Percentiles rank a stretch among this genome's conserved stretches.
phyloP scores from a whole-genome alignment of 2,329 filamentous ascomycete genomes.

The Alternaria brassicicola region DNA sequence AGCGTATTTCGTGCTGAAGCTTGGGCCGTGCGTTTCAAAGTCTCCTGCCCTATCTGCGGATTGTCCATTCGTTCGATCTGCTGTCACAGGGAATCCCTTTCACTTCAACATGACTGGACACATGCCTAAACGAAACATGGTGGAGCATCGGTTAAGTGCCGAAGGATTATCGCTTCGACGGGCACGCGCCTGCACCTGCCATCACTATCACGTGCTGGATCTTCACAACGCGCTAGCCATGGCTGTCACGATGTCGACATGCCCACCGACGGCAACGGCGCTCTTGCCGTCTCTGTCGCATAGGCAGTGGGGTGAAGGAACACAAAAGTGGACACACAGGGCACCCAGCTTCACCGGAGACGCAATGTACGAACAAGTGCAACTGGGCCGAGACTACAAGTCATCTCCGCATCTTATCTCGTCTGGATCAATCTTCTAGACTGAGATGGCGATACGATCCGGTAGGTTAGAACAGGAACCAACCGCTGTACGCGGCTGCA shows the following conservation, averaged over 20 bases:
- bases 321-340: background rate
- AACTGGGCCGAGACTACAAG: slow-evolving; percentile 10
- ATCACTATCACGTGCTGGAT: background rate
- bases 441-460: slow-evolving; percentile 20
- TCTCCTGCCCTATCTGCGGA: background rate
- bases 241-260: slow-evolving; percentile 1
- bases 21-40: background rate
- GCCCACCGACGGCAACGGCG: background rate
- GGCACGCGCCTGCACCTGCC: background rate
- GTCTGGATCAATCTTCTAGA: slow-evolving; percentile 17
- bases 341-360: background rate
- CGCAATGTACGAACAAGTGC: background rate
- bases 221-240: background rate
- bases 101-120: background rate
- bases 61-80: background rate
- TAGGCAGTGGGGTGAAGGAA: background rate
- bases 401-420: slow-evolving; percentile 10
- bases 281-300: background rate
- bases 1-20: background rate
- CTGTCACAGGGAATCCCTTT: background rate
- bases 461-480: slow-evolving; percentile 20
- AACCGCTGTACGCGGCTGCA: slow-evolving; percentile 21
- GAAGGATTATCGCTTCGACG: slow-evolving; percentile 1
- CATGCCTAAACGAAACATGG: background rate
- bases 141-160: slow-evolving; percentile 1